A percentile compares a stretch with the other conserved stretches of the same genome.
Conservation (phyloP, 768 basidiomycete species). For the Rickenella mellea region DNA sequence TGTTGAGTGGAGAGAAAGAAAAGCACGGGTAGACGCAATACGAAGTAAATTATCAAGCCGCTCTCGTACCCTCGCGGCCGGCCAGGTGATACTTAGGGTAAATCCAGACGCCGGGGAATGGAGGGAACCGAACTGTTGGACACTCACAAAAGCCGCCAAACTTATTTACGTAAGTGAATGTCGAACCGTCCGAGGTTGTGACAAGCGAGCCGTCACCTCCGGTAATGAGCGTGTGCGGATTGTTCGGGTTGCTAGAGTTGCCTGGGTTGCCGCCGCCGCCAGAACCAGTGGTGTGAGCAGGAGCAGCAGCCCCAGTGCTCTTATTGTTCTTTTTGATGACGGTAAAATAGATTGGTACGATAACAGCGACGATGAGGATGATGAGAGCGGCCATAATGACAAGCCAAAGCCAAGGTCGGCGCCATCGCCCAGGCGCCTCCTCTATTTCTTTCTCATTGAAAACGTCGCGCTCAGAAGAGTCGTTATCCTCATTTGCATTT, state of each 20-base stretch:
- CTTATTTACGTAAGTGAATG: conserved; percentile 67
- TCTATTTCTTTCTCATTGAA: no score
- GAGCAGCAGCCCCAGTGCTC: conserved; percentile 4
- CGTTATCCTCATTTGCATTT: no score
- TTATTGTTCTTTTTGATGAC: conserved; percentile 13
- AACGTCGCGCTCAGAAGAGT: no score
- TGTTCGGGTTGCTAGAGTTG: conserved; percentile 24
- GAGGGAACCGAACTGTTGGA: conserved; percentile 22
- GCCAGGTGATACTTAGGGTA: conserved; percentile 32
- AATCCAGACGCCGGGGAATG: conserved; percentile 31
- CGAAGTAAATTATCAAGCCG: no score
- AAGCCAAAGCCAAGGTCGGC: conserved; percentile 18
- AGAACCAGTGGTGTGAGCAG: conserved; percentile 2
- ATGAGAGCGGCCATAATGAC: conserved; percentile 20
- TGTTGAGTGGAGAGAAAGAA: no score
- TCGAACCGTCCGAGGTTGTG: conserved; percentile 54
- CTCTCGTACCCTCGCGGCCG: no score
- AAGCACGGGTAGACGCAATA: no score
- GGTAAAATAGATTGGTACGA: conserved; percentile 30
- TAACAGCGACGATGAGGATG: conserved; percentile 26
- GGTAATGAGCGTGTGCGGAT: conserved; percentile 26
- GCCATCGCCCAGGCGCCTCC: no score
- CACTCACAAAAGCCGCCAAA: conserved; percentile 68
- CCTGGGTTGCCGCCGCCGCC: neutral
- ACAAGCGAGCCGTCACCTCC: conserved; percentile 71